Conservation (phyloP, 805 yeast species). For the Wickerhamiella australiensis region DNA sequence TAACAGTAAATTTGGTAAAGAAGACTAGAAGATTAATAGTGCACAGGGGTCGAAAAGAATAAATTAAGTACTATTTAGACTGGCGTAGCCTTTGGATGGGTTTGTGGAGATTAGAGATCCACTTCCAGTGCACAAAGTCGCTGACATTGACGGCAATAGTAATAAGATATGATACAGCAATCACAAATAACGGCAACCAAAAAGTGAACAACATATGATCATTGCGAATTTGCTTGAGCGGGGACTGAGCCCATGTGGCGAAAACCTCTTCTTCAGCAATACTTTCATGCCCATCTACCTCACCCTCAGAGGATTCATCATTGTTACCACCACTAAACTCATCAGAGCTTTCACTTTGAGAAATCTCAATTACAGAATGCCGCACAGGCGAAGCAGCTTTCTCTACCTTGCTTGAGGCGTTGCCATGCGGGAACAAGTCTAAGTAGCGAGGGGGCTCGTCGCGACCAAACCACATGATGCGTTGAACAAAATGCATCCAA, state of each 20-base stretch:
- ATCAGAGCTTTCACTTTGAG: constrained; percentile 12
- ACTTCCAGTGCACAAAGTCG: constrained; percentile 6
- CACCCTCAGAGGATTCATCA: neutral
- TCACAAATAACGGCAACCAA: constrained; percentile 71
- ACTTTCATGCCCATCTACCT: constrained; percentile 16
- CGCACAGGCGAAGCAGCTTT: neutral
- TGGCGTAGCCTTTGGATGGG: constrained; percentile 2
- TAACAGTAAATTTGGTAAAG: constrained; percentile 61
- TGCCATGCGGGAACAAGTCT: constrained; percentile 13
- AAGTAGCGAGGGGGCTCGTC: constrained; percentile 15
- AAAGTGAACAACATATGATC: constrained; percentile 80
- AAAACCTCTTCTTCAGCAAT: constrained; percentile 19
- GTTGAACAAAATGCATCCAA: constrained; percentile 8
- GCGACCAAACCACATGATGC: constrained; percentile 4
- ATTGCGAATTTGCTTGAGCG: constrained; percentile 39
- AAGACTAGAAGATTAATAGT: neutral
- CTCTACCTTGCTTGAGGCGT: neutral
- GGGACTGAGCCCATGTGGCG: constrained; percentile 30
- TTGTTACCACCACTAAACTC: constrained; percentile 4
- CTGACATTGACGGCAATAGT: constrained; percentile 8
- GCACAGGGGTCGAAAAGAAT: neutral
- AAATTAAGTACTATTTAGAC: neutral
- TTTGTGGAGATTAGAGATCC: constrained; percentile 2
- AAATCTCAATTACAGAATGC: constrained; percentile 25
- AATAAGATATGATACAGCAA: constrained; percentile 16